phyloP scores from a whole-genome alignment of 225 moss, liverwort and hornwort species.

The Anthoceros angustus region DNA sequence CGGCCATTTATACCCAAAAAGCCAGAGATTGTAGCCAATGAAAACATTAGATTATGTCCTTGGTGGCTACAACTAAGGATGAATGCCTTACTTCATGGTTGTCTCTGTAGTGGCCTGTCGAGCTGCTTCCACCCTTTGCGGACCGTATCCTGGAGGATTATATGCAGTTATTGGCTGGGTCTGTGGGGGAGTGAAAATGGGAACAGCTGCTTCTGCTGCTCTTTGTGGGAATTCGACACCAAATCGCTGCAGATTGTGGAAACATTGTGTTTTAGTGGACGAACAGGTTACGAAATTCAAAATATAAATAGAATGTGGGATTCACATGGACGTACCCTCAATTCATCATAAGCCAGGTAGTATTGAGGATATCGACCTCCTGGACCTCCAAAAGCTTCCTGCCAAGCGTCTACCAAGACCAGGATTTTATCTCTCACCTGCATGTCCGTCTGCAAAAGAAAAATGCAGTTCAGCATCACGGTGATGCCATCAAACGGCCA shows the following conservation, averaged over 20 bases:
- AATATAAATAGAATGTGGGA: not conserved
- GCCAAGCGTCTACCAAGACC: slow-evolving; percentile 66
- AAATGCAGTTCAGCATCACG: not conserved
- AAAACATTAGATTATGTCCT: not conserved
- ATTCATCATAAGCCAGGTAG: slow-evolving; percentile 64
- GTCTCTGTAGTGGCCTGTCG: slow-evolving; percentile 29
- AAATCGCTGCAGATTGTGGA: slow-evolving; percentile 22
- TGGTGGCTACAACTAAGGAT: too few relatives aligned
- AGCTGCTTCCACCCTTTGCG: slow-evolving; percentile 32
- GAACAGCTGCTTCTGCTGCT: slow-evolving; percentile 35
- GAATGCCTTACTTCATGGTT: slow-evolving; percentile 51
- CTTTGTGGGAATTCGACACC: slow-evolving; percentile 40
- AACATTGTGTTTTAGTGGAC: not conserved
- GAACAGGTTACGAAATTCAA: not conserved
- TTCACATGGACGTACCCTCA: slow-evolving; percentile 29
- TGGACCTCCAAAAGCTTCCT: slow-evolving; percentile 71
- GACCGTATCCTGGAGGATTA: slow-evolving; percentile 17
- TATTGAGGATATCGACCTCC: slow-evolving; percentile 65
- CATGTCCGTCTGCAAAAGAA: slow-evolving; percentile 53
- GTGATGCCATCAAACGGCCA: not conserved
- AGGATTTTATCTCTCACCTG: slow-evolving; percentile 73
- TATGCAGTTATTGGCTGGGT: slow-evolving; percentile 40
- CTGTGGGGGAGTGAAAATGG: slow-evolving; percentile 85
- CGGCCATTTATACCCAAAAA: slow-evolving; percentile 9
- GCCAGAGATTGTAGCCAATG: not conserved